A percentile compares a stretch with the other conserved stretches of the same genome.
phyloP scores from a whole-genome alignment of 2,329 filamentous ascomycete genomes.

The Diaporthe citri region DNA sequence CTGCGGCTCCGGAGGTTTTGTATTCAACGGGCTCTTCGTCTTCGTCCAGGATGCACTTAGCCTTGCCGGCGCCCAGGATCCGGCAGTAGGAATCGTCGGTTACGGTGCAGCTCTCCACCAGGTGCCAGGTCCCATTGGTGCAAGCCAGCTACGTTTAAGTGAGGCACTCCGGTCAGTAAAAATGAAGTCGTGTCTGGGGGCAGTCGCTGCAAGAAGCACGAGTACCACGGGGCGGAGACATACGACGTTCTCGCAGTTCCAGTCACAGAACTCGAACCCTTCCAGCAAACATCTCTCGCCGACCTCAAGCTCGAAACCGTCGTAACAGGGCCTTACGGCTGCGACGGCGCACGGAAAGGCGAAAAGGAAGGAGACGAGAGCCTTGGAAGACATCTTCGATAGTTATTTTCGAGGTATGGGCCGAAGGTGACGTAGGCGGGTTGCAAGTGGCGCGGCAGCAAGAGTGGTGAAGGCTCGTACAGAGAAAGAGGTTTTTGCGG shows the following conservation, averaged over 20 bases:
- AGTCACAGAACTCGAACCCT: not conserved
- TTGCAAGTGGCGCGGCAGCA: not conserved
- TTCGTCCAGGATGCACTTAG: not conserved
- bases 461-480: not conserved
- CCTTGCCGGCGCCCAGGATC: too few species aligned
- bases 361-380: not conserved
- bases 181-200: not conserved
- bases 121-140: not conserved
- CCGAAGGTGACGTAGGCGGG: not conserved
- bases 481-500: not conserved
- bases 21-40: too few species aligned
- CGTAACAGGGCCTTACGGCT: not conserved
- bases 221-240: not conserved
- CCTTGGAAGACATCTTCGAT: not conserved
- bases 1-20: not conserved
- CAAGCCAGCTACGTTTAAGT: not conserved
- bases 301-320: not conserved
- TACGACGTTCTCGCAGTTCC: not conserved
- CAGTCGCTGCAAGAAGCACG: not conserved
- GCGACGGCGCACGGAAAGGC: not conserved
- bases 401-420: not conserved
- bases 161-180: not conserved
- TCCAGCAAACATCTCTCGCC: not conserved
- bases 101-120: too few species aligned
- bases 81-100: too few species aligned